A percentile compares a stretch with the other conserved stretches of the same genome.
phyloP scores from a whole-genome alignment of 352 stramenopile genomes.

The Thalassiosira hispida region DNA sequence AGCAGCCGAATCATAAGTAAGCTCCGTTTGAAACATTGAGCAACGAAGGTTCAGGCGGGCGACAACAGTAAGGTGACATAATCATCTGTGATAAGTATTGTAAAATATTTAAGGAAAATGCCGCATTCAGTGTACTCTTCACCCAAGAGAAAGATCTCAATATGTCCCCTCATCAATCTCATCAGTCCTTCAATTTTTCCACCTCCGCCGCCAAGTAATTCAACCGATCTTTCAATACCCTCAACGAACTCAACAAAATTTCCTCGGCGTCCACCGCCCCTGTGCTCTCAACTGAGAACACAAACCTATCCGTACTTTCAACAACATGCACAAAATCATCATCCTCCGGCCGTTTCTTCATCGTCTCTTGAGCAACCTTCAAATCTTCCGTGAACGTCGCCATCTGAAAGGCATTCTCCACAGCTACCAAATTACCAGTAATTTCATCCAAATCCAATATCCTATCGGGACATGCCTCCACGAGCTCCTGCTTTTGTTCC shows the following conservation, averaged over 20 bases:
- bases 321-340: constrained; percentile 91
- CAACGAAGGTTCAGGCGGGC: too few species aligned
- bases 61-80: too few species aligned
- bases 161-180: background rate
- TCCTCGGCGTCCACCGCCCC: constrained; percentile 84
- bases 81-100: too few species aligned
- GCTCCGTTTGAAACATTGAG: too few species aligned
- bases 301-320: constrained; percentile 92
- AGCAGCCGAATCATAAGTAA: too few species aligned
- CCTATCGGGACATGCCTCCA: constrained; percentile 93
- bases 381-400: constrained; percentile 96
- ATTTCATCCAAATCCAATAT: constrained; percentile 92
- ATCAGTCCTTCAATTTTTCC: constrained; percentile 81
- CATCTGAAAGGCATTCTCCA: constrained; percentile 79
- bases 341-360: constrained; percentile 94
- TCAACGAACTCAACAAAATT: constrained; percentile 78
- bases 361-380: constrained; percentile 90
- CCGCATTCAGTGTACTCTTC: too few species aligned
- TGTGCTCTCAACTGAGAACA: constrained; percentile 94
- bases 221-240: constrained; percentile 82
- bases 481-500: constrained; percentile 94
- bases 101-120: too few species aligned
- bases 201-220: constrained; percentile 79
- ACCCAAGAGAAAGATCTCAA: too few species aligned
- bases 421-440: constrained; percentile 71